Percentiles rank a stretch among this genome's conserved stretches.
Evolutionary conservation across 192 early-diverging fungal genomes (phyloP).

Genomic region (Coemansia sp.): DNA sequence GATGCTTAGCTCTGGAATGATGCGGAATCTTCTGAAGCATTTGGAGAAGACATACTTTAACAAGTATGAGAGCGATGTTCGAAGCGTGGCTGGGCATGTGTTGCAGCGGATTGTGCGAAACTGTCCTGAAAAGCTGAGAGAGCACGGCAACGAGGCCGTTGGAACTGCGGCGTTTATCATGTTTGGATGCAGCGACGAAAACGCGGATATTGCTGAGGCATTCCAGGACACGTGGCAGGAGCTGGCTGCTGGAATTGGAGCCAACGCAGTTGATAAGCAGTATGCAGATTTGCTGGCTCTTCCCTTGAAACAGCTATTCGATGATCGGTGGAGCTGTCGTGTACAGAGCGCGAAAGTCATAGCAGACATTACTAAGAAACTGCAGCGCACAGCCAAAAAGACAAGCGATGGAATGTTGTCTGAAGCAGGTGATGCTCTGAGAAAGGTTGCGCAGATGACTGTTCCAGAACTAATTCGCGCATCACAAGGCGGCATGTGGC

Average conservation of each 20-base stretch:
- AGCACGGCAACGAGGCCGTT: too few relatives aligned
- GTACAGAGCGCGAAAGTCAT: constrained; percentile 41
- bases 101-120: too few relatives aligned
- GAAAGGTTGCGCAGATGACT: constrained; percentile 14
- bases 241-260: constrained; percentile 27
- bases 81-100: too few relatives aligned
- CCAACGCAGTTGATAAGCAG: constrained; percentile 12
- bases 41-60: too few relatives aligned
- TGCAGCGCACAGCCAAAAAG: constrained; percentile 23
- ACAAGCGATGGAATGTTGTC: background rate
- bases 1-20: too few relatives aligned
- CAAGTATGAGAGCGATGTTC: too few relatives aligned
- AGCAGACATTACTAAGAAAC: constrained; percentile 22
- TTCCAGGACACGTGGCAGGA: constrained; percentile 48
- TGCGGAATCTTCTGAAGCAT: too few relatives aligned
- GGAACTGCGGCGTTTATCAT: too few relatives aligned
- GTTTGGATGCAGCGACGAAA: too few relatives aligned
- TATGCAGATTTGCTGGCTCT: constrained; percentile 24
- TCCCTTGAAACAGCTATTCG: constrained; percentile 21
- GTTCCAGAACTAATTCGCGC: constrained; percentile 28
- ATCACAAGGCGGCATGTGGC: constrained; percentile 39
- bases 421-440: background rate
- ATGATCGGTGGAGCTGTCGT: constrained; percentile 37
- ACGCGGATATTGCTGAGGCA: background rate
- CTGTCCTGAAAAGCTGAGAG: too few relatives aligned